A percentile compares a stretch with the other conserved stretches of the same genome.
These are phyloP conservation scores for Candida pseudoviswanathii DNA, from an alignment of 1,139 yeast genomes.

Conservation along the genomic window DNA sequence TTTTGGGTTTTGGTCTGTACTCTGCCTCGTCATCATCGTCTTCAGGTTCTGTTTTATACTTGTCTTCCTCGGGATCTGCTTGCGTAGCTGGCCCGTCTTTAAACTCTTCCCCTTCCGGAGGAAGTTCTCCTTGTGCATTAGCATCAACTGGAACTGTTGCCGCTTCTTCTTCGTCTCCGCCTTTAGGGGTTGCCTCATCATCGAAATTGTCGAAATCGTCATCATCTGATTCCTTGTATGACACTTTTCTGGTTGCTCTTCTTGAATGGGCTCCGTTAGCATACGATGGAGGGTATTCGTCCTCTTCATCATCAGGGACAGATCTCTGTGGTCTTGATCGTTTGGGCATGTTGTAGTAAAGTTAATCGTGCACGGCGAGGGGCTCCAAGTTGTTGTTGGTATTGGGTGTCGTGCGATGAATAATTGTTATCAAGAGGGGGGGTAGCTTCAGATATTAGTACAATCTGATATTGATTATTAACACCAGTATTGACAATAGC, in stretches of 20 bases:
- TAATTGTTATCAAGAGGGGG: no score
- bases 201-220: slow-evolving; percentile 19
- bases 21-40: slow-evolving; percentile 37
- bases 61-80: slow-evolving; percentile 16
- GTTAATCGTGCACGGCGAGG: neutral
- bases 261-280: slow-evolving; percentile 18
- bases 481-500: no score
- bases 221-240: slow-evolving; percentile 21
- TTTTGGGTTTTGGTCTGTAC: slow-evolving; percentile 9
- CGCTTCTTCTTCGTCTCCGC: slow-evolving; percentile 10
- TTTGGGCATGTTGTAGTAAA: slow-evolving; percentile 14
- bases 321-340: slow-evolving; percentile 11
- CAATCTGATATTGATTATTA: no score
- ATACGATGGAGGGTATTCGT: slow-evolving; percentile 9
- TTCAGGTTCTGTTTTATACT: slow-evolving; percentile 24
- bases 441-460: no score
- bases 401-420: neutral
- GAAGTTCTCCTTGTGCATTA: slow-evolving; percentile 20
- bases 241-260: slow-evolving; percentile 19
- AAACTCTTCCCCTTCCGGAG: slow-evolving; percentile 14
- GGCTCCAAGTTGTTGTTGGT: neutral
- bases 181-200: no score
- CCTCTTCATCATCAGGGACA: slow-evolving; percentile 14
- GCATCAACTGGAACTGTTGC: slow-evolving; percentile 18
- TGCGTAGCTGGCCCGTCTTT: slow-evolving; percentile 7